These are phyloP conservation scores for Monilinia polystroma DNA, from an alignment of 2,329 filamentous ascomycete species.

Conservation along the genomic window DNA sequence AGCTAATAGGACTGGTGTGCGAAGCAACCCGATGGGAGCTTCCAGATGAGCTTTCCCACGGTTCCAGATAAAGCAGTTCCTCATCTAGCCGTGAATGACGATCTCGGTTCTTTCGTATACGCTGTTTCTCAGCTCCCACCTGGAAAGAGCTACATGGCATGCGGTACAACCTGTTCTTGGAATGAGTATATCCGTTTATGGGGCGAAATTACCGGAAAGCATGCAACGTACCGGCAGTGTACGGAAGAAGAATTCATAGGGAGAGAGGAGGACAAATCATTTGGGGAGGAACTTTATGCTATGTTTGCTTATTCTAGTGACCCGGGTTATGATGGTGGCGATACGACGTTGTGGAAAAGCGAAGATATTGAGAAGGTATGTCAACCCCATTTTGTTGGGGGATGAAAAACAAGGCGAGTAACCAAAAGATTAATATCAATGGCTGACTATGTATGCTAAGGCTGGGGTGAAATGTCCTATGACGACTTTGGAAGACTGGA, in stretches of 20 bases:
- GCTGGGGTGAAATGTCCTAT: conserved; percentile 20
- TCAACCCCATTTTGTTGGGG: background rate
- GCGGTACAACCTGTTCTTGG: conserved; percentile 26
- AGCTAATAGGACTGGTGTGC: background rate
- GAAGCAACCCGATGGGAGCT: conserved; percentile 45
- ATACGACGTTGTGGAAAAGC: conserved; percentile 35
- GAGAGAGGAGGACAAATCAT: conserved; percentile 31
- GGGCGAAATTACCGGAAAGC: conserved; percentile 26
- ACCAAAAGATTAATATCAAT: background rate
- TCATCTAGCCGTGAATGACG: conserved; percentile 46
- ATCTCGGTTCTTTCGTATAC: conserved; percentile 42
- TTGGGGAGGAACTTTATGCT: conserved; percentile 39
- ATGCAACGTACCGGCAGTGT: conserved; percentile 26
- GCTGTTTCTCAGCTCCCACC: conserved; percentile 34
- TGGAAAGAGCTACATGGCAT: conserved; percentile 32
- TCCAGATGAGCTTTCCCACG: conserved; percentile 51
- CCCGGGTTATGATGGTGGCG: conserved; percentile 43
- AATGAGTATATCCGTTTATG: conserved; percentile 29
- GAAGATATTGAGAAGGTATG: conserved; percentile 26
- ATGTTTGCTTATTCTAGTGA: conserved; percentile 37
- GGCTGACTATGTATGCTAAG: background rate
- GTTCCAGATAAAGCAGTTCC: conserved; percentile 42
- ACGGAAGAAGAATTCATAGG: conserved; percentile 38
- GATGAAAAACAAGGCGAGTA: no score
- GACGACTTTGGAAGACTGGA: conserved; percentile 6